These are phyloP conservation scores for Coix lacrymajobi DNA, from an alignment of 176 grass and related monocot genomes.

Conservation along the genomic window DNA sequence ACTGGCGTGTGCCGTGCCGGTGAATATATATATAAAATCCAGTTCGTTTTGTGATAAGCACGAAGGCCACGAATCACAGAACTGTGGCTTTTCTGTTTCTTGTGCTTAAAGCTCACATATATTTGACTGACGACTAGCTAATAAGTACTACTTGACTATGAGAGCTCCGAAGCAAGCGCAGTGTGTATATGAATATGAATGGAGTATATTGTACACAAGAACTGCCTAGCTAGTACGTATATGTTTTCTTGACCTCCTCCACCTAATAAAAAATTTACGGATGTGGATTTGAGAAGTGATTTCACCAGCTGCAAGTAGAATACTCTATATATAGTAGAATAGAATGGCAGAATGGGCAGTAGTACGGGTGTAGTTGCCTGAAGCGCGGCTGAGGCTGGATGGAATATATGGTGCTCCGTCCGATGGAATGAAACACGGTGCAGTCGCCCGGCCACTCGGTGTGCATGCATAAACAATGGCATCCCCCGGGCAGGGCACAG, in stretches of 20 bases:
- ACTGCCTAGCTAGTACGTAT: too few species aligned
- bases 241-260: too few species aligned
- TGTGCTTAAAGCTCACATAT: background rate
- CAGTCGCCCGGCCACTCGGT: background rate
- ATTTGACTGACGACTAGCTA: constrained; percentile 7
- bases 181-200: background rate
- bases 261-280: too few species aligned
- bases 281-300: background rate
- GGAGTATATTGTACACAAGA: background rate
- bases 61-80: constrained; percentile 18
- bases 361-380: background rate
- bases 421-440: constrained; percentile 2
- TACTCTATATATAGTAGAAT: background rate
- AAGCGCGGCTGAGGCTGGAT: background rate
- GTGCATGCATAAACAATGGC: constrained; percentile 14
- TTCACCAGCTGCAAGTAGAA: background rate
- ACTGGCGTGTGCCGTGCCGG: constrained; percentile 20
- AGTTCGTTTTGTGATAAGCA: constrained; percentile 17
- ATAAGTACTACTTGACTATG: background rate
- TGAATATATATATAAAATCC: constrained; percentile 37
- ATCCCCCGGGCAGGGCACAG: background rate
- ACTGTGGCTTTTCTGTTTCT: background rate
- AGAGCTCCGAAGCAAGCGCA: background rate
- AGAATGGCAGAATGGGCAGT: background rate
- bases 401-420: background rate